Evolutionary conservation across 331 rosid genomes (phyloP), one percentile per base, ranked within the genome.

Genomic region (Acacia concinna): DNA sequence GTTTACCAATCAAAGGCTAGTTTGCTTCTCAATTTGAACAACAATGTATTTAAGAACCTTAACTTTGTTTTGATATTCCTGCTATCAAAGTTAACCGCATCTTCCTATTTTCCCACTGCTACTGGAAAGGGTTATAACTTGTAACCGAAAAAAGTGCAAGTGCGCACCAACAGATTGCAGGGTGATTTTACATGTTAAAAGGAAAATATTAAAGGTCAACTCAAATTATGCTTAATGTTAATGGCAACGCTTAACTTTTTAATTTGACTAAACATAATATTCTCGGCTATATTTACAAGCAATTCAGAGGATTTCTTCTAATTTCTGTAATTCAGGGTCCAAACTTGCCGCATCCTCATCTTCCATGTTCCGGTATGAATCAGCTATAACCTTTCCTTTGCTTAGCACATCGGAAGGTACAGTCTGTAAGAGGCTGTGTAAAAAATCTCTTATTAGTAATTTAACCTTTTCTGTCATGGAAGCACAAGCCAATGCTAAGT

Each of bases 401-500:
- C 83, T 86, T 9, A 93, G 85, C 86, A 91, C 94, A 68, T 91
- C 97, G 9, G 92, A 80, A 1, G 98, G 94, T 28, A 95, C 99
- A 4, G 98, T 95, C 83, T 86, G 89, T 47, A 95, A 92, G 81
- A 90, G 99, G 81, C 99, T 95, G 91, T 95, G 91, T 87, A 79
- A 88, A 63, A 73, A 52, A 80, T 75, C 79, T 37, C 64, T n/a
- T 17, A 41, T 86, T 59, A 76, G 82, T 83, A 79, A 62, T 20
- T 27, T n/a, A 43, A 74, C 69, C 63, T 79, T 77, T 13, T 46
- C 17, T 38, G 3, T 63, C 51, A 73, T 62, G 21, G n/a, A 60
- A 31, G 34, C 14, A 21, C 27, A 75, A 27, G 44, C 62, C 31
- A 76, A 60, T 23, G 71, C 71, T 30, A 23, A 21, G 6, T 12